Evolutionary conservation across 768 basidiomycete species (phyloP).

Genomic region (Lactarius pseudohatsudake): DNA sequence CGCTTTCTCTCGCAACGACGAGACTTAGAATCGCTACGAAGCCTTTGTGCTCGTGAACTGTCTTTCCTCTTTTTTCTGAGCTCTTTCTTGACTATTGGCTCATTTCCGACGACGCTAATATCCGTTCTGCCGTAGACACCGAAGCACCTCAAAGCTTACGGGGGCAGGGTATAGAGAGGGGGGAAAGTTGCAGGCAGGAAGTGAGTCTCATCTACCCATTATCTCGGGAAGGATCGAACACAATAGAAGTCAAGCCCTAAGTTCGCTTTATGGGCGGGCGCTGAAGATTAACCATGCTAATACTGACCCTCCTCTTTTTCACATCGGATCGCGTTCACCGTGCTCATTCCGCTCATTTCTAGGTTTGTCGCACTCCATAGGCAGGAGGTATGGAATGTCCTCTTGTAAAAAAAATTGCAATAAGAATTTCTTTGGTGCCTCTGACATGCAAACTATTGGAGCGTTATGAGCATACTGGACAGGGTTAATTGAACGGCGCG

Average conservation of each 20-base stretch:
- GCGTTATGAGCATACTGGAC: neutral
- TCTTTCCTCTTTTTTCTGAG: constrained; percentile 52
- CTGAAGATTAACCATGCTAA: constrained; percentile 85
- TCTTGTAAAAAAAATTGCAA: neutral
- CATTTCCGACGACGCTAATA: neutral
- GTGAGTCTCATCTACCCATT: constrained; percentile 38
- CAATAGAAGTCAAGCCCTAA: constrained; percentile 93
- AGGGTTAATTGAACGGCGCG: neutral
- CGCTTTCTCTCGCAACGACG: neutral
- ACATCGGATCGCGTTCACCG: constrained; percentile 31
- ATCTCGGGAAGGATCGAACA: constrained; percentile 54
- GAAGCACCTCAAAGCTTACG: neutral
- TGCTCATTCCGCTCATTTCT: constrained; percentile 13
- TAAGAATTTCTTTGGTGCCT: neutral
- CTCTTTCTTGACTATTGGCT: constrained; percentile 17
- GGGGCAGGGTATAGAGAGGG: neutral
- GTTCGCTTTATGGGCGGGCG: constrained; percentile 58
- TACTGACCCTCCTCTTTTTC: constrained; percentile 51
- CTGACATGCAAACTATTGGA: neutral
- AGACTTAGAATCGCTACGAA: constrained; percentile 41
- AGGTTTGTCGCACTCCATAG: neutral
- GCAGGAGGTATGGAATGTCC: neutral
- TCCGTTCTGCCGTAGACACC: neutral
- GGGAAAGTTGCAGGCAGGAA: neutral
- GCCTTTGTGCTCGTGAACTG: constrained; percentile 64